Conservation (phyloP, 306 rosid species). For the Pterocarpus macrocarpus region DNA sequence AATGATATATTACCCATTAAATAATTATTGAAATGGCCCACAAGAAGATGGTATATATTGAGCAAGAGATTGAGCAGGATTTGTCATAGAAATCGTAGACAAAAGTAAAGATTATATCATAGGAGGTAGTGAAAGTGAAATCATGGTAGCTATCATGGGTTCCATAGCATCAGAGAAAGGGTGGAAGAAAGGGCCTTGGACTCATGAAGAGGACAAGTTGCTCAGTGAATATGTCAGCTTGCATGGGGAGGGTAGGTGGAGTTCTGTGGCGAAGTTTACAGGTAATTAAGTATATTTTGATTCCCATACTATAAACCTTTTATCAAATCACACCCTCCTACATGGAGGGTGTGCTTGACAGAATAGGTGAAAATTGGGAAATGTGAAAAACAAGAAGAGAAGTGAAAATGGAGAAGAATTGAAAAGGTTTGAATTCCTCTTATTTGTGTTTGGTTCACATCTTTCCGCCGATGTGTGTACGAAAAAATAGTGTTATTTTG, state of each 20-base stretch:
- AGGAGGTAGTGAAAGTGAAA: slow-evolving; percentile 7
- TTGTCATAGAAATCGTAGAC: slow-evolving; percentile 45
- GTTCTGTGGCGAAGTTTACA: slow-evolving; percentile 60
- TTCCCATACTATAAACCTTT: neutral
- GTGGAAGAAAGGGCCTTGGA: slow-evolving; percentile 88
- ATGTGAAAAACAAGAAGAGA: neutral
- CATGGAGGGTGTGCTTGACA: neutral
- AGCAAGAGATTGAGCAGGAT: slow-evolving; percentile 29
- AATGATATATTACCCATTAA: neutral
- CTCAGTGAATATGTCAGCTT: slow-evolving; percentile 59
- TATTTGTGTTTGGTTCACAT: neutral
- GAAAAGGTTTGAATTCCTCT: neutral
- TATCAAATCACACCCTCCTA: neutral
- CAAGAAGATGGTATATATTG: slow-evolving; percentile 14
- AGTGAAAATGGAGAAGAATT: neutral
- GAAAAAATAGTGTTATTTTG: no score
- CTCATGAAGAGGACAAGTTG: slow-evolving; percentile 74
- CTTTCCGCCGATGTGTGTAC: neutral
- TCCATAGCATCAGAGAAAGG: slow-evolving; percentile 46
- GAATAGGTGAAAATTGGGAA: neutral
- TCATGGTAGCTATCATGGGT: slow-evolving; percentile 44
- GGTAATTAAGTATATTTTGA: slow-evolving; percentile 48
- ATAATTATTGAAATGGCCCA: slow-evolving; percentile 34
- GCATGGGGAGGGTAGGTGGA: slow-evolving; percentile 78
- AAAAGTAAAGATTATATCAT: neutral